A percentile compares a stretch with the other conserved stretches of the same genome.
phyloP scores from a whole-genome alignment of 78 protist species.

The Dictyostelium intermedium region DNA sequence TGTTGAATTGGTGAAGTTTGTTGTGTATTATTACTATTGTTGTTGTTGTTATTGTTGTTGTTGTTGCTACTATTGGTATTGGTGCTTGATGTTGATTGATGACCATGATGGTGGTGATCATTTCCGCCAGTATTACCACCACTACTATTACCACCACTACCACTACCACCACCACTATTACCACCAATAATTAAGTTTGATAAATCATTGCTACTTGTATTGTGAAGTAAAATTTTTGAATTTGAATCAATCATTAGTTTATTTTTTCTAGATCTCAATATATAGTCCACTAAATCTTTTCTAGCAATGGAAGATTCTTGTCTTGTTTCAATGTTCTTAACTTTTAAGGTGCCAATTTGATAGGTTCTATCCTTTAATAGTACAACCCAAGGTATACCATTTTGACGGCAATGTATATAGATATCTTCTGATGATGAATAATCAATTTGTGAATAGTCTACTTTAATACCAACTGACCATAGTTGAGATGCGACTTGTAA shows the following conservation, averaged over 20 bases:
- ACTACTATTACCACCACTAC: neutral
- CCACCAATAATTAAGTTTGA: neutral
- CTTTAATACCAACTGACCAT: conserved; percentile 50
- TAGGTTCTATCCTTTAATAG: conserved; percentile 22
- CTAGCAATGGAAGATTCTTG: neutral
- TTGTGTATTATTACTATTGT: neutral
- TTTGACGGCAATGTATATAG: conserved; percentile 27
- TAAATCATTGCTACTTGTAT: neutral
- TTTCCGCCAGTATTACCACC: neutral
- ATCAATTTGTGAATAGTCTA: conserved; percentile 47
- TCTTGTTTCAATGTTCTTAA: conserved; percentile 29
- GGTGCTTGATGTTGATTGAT: neutral
- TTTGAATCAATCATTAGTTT: neutral
- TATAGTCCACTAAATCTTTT: conserved; percentile 48
- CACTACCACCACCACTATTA: neutral
- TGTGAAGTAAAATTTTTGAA: neutral
- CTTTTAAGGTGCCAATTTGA: conserved; percentile 10
- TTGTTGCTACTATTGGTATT: neutral
- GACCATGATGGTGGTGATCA: neutral
- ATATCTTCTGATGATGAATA: conserved; percentile 42
- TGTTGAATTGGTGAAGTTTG: conserved; percentile 1
- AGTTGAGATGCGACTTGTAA: conserved; percentile 58
- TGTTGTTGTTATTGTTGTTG: neutral
- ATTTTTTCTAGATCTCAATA: conserved; percentile 25
- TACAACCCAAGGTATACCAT: conserved; percentile 50